phyloP scores from a whole-genome alignment of 1,284 basidiomycete genomes.

The Ustilago sp. region DNA sequence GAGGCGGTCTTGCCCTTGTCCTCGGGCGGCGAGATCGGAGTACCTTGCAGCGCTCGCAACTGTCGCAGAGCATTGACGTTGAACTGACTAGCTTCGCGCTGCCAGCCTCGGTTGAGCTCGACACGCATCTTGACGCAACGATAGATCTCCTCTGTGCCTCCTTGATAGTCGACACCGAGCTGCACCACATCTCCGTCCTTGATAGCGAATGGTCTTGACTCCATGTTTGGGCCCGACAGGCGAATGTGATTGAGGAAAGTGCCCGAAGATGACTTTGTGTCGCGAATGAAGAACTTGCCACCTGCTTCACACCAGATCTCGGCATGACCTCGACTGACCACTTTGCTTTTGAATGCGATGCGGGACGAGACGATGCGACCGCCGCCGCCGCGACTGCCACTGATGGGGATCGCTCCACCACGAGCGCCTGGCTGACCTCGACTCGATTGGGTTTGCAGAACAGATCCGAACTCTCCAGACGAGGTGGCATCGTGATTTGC shows the following conservation, averaged over 20 bases:
- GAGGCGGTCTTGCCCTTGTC: conserved; percentile 26
- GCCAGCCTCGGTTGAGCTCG: conserved; percentile 85
- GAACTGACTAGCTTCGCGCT: conserved; percentile 88
- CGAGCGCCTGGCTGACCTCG: conserved; percentile 48
- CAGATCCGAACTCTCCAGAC: conserved; percentile 23
- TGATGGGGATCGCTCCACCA: conserved; percentile 50
- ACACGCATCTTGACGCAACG: conserved; percentile 97
- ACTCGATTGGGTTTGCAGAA: conserved; percentile 10
- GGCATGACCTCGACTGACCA: conserved; percentile 92
- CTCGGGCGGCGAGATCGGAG: conserved; percentile 34
- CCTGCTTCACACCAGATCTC: conserved; percentile 85
- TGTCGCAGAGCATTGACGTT: conserved; percentile 87
- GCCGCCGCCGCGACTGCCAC: conserved; percentile 73
- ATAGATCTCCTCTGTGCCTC: conserved; percentile 96
- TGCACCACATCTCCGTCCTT: conserved; percentile 96
- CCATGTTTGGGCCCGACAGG: conserved; percentile 83
- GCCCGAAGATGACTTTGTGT: conserved; percentile 89
- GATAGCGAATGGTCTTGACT: conserved; percentile 79
- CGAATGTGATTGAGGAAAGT: conserved; percentile 97
- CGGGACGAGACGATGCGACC: conserved; percentile 60
- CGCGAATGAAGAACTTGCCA: conserved; percentile 84
- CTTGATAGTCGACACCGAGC: conserved; percentile 97
- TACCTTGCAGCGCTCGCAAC: conserved; percentile 78
- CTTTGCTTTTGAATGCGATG: conserved; percentile 93
- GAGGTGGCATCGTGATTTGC: conserved; percentile 11